phyloP scores from a whole-genome alignment of 768 basidiomycete genomes.

The Clitopilus hobsonii region DNA sequence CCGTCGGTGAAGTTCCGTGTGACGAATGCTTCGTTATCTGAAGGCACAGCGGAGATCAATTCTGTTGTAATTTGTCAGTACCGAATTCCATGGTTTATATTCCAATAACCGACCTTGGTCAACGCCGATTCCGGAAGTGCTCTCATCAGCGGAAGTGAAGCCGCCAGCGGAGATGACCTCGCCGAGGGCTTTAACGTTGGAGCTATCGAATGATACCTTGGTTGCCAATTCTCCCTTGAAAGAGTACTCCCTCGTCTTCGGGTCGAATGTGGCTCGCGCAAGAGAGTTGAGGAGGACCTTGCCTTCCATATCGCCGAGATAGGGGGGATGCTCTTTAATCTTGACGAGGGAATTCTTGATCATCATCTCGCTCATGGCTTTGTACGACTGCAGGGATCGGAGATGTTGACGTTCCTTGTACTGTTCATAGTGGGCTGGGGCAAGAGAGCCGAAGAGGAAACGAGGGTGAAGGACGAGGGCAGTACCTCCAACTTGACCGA shows the following conservation, averaged over 20 bases:
- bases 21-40: slow-evolving; percentile 83
- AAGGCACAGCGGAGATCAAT: slow-evolving; percentile 89
- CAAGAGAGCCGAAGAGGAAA: slow-evolving; percentile 81
- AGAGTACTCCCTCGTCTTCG: slow-evolving; percentile 83
- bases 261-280: slow-evolving; percentile 76
- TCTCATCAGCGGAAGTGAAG: slow-evolving; percentile 23
- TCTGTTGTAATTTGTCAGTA: slow-evolving; percentile 39
- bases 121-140: slow-evolving; percentile 76
- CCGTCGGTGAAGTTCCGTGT: slow-evolving; percentile 88
- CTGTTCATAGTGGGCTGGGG: slow-evolving; percentile 70
- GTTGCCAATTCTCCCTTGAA: slow-evolving; percentile 65
- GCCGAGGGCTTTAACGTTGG: slow-evolving; percentile 66
- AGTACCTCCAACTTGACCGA: slow-evolving; percentile 97
- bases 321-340: slow-evolving; percentile 93
- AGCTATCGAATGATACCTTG: slow-evolving; percentile 45
- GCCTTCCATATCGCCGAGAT: slow-evolving; percentile 78
- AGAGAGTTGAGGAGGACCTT: slow-evolving; percentile 88
- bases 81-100: neutral
- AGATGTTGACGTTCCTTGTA: slow-evolving; percentile 67
- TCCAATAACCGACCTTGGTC: slow-evolving; percentile 82
- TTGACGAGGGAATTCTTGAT: slow-evolving; percentile 89
- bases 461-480: slow-evolving; percentile 87
- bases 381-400: slow-evolving; percentile 73
- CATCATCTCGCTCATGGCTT: slow-evolving; percentile 95
- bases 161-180: slow-evolving; percentile 39